Evolutionary conservation across 2,329 filamentous ascomycete species (phyloP).

Genomic region (Penicillium sp.): DNA sequence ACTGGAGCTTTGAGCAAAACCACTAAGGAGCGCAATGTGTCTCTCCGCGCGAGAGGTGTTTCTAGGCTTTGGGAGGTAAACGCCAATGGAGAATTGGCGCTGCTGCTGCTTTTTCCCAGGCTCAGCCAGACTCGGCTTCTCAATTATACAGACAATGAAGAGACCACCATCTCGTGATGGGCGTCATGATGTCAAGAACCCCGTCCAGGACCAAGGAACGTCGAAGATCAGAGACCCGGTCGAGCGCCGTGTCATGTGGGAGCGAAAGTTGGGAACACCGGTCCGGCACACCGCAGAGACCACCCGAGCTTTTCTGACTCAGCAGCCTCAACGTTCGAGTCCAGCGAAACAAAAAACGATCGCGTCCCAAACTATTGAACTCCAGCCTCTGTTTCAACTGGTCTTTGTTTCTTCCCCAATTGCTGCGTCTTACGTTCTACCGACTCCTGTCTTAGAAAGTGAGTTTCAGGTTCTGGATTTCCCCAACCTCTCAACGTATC

Average conservation of each 20-base stretch:
- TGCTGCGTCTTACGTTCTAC: not conserved
- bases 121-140: not conserved
- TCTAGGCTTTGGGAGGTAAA: not conserved
- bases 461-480: not conserved
- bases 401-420: not conserved
- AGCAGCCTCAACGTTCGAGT: not conserved
- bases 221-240: not conserved
- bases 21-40: not conserved
- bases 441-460: not conserved
- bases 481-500: not conserved
- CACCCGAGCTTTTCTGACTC: slow-evolving; percentile 11
- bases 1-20: slow-evolving; percentile 15
- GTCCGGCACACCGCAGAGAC: not conserved
- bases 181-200: slow-evolving; percentile 27
- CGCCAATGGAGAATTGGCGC: not conserved
- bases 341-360: slow-evolving; percentile 14
- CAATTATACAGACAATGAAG: not conserved
- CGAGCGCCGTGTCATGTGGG: not conserved
- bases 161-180: slow-evolving; percentile 20
- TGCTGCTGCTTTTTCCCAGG: not conserved
- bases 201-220: slow-evolving; percentile 23
- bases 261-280: not conserved
- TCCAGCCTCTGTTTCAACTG: not conserved
- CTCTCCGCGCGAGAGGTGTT: not conserved
- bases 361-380: slow-evolving; percentile 6